A percentile compares a stretch with the other conserved stretches of the same genome.
These are phyloP conservation scores for Cymbidium sinense DNA, from an alignment of 106 monocot species.

Conservation along the genomic window DNA sequence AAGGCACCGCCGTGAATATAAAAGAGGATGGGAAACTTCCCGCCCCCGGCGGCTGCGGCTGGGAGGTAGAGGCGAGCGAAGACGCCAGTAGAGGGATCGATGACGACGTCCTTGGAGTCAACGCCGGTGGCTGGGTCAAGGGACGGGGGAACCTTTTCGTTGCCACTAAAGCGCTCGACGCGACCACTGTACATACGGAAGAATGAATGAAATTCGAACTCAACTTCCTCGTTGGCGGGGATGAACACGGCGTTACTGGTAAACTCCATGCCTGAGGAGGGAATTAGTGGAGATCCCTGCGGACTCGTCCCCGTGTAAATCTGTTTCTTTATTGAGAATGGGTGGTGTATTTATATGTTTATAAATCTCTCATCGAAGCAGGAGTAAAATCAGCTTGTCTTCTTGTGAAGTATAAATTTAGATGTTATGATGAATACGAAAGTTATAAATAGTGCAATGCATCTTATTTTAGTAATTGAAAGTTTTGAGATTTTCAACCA, in stretches of 20 bases:
- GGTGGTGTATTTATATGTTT: no score
- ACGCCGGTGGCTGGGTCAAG: constrained; percentile 35
- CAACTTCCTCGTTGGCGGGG: constrained; percentile 10
- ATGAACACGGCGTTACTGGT: background rate
- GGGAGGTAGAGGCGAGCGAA: constrained; percentile 50
- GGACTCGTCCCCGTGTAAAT: background rate
- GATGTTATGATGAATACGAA: no score
- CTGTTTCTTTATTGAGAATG: no score
- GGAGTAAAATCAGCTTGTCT: no score
- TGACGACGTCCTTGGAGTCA: constrained; percentile 30
- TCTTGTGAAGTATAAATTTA: no score
- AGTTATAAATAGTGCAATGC: no score
- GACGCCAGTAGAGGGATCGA: constrained; percentile 27
- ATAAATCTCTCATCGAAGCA: no score
- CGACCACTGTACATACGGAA: constrained; percentile 37
- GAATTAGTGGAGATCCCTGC: no score
- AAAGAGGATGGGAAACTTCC: constrained; percentile 34
- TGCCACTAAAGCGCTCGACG: constrained; percentile 21
- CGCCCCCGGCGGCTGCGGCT: background rate
- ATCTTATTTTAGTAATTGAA: no score
- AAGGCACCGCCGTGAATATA: constrained; percentile 68
- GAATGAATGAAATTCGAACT: constrained; percentile 13
- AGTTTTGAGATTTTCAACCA: no score
- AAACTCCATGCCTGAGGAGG: background rate
- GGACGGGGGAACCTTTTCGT: background rate